Evolutionary conservation across 768 basidiomycete species (phyloP).

Genomic region (Lanmaoa pseudosensibilis): DNA sequence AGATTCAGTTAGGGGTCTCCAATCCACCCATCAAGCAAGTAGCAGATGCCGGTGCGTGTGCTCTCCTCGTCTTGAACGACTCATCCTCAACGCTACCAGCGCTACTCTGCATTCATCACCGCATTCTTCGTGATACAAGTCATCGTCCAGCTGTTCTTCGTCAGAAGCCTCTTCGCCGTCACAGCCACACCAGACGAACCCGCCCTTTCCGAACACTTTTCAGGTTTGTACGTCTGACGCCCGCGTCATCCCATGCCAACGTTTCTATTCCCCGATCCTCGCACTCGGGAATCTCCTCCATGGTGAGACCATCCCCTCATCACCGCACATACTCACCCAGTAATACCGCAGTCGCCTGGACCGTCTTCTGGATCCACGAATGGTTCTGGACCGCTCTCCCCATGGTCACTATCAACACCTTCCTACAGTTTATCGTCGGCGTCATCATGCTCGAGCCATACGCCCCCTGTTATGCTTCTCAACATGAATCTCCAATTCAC

Average conservation of each 20-base stretch:
- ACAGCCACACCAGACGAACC: not conserved
- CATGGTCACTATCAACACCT: not conserved
- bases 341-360: not conserved
- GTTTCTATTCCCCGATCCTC: not conserved
- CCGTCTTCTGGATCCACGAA: constrained; percentile 30
- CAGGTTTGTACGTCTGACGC: not conserved
- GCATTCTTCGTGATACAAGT: not conserved
- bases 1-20: too few species aligned
- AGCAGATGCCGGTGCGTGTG: too few species aligned
- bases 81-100: too few species aligned
- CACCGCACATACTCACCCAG: not conserved
- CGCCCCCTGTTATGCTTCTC: too few species aligned
- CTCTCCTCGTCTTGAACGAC: too few species aligned
- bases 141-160: not conserved
- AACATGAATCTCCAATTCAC: too few species aligned
- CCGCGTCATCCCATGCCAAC: not conserved
- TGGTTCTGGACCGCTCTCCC: constrained; percentile 15
- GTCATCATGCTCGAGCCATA: not conserved
- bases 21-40: too few species aligned
- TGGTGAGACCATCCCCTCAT: not conserved
- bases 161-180: not conserved
- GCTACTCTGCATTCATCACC: not conserved
- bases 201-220: not conserved
- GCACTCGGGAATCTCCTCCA: not conserved
- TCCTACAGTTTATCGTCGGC: not conserved